Conservation (phyloP, 169 alveolate genomes). For the Cryptosporidium canis region DNA sequence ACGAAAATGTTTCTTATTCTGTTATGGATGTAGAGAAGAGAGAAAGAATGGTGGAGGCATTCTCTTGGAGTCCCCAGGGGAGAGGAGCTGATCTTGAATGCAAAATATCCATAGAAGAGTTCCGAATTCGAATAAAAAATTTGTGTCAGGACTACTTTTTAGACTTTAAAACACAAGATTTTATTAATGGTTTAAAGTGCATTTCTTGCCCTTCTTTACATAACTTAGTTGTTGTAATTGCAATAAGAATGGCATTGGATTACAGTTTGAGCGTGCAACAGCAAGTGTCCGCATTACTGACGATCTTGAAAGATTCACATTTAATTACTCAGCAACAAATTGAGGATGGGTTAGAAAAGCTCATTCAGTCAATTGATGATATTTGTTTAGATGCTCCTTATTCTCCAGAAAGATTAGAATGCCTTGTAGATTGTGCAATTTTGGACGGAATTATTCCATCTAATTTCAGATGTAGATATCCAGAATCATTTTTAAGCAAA, state of each 20-base stretch:
- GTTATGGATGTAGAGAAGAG: conserved; percentile 65
- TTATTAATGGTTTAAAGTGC: conserved; percentile 45
- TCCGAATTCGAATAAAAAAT: conserved; percentile 44
- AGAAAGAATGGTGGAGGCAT: conserved; percentile 68
- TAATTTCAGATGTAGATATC: conserved; percentile 68
- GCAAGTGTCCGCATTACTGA: conserved; percentile 60
- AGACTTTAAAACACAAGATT: conserved; percentile 56
- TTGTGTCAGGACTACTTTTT: conserved; percentile 68
- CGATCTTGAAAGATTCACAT: conserved; percentile 58
- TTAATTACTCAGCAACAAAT: conserved; percentile 65
- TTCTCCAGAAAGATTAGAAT: conserved; percentile 69
- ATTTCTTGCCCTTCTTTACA: conserved; percentile 60
- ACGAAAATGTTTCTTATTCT: conserved; percentile 69
- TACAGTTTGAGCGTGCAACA: conserved; percentile 60
- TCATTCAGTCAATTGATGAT: conserved; percentile 69
- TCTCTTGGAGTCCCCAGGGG: conserved; percentile 73
- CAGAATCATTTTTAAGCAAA: conserved; percentile 45
- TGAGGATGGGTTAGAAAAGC: conserved; percentile 68
- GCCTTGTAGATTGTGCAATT: conserved; percentile 67
- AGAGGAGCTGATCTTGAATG: conserved; percentile 49
- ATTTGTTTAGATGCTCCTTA: conserved; percentile 67
- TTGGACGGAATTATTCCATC: conserved; percentile 59
- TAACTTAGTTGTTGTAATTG: conserved; percentile 56
- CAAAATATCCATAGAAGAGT: conserved; percentile 40
- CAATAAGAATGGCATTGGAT: conserved; percentile 68